phyloP scores from a whole-genome alignment of 495 filamentous ascomycete species.

The Chaetomium cochliodes region DNA sequence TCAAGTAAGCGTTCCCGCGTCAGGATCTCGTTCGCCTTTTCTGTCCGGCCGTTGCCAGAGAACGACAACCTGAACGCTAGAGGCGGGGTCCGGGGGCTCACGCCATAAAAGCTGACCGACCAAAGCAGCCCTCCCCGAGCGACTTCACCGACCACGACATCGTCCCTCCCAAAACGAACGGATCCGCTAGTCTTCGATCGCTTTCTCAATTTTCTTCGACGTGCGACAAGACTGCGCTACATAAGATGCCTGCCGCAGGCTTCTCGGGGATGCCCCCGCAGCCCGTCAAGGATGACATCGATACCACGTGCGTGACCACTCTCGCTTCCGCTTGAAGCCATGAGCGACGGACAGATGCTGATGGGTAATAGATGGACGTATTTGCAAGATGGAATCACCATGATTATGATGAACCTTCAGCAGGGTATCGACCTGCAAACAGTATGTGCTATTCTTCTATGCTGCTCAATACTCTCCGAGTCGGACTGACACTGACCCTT shows the following conservation, averaged over 20 bases:
- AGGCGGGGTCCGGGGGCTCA: neutral
- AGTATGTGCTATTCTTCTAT: conserved; percentile 50
- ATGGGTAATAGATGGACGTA: conserved; percentile 71
- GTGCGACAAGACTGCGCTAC: conserved; percentile 8
- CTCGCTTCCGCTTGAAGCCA: neutral
- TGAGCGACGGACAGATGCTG: conserved; percentile 17
- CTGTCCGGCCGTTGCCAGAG: neutral
- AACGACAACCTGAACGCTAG: neutral
- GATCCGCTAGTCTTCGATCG: neutral
- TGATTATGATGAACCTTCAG: conserved; percentile 88
- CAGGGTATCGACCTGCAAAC: conserved; percentile 89
- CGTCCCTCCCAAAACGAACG: neutral
- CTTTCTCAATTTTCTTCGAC: neutral
- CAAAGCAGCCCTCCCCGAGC: neutral
- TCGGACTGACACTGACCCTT: conserved; percentile 16
- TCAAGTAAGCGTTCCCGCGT: neutral
- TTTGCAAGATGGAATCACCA: conserved; percentile 79
- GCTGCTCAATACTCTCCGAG: neutral
- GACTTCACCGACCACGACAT: neutral
- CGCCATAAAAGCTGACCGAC: neutral
- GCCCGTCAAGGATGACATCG: conserved; percentile 79
- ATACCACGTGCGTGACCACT: conserved; percentile 65
- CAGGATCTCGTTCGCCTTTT: too few species aligned
- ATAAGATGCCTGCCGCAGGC: conserved; percentile 31
- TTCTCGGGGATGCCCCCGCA: conserved; percentile 43